Evolutionary conservation across 2,329 filamentous ascomycete species (phyloP).

Genomic region (Alternaria gansuensis): DNA sequence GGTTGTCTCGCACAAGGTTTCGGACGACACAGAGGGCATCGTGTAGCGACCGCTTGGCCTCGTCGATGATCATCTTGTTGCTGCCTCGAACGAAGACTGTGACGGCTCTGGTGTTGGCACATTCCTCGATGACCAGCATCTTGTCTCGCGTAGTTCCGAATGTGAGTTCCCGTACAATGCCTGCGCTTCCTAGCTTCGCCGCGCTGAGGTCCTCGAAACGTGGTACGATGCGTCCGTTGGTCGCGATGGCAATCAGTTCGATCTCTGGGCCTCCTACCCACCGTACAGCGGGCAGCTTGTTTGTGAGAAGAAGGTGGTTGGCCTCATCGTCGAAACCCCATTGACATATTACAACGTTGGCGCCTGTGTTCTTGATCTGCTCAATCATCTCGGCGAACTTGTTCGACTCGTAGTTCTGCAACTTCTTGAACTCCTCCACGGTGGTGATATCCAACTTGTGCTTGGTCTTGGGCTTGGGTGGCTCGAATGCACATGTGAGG

Average conservation of each 20-base stretch:
- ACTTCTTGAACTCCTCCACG: constrained; percentile 97
- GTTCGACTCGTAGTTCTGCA: constrained; percentile 92
- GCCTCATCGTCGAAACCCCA: constrained; percentile 99
- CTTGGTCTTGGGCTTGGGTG: constrained; percentile 99
- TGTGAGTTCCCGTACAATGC: constrained; percentile 90
- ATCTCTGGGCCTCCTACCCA: constrained; percentile 99
- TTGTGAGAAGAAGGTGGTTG: constrained; percentile 95
- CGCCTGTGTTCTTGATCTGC: constrained; percentile 96
- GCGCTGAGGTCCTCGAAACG: constrained; percentile 92
- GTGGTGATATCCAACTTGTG: constrained; percentile 98
- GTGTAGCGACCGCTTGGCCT: constrained; percentile 96
- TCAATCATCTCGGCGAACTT: constrained; percentile 99
- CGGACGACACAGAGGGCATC: constrained; percentile 97
- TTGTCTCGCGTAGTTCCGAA: constrained; percentile 98
- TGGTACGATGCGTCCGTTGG: constrained; percentile 96
- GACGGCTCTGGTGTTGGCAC: constrained; percentile 95
- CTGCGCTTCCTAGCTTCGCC: constrained; percentile 90
- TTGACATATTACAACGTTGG: constrained; percentile 97
- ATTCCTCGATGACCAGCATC: constrained; percentile 99
- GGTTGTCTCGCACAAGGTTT: constrained; percentile 94
- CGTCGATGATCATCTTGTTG: constrained; percentile 99
- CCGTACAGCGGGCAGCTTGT: constrained; percentile 91
- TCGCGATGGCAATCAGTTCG: constrained; percentile 97
- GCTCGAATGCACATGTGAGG: constrained; percentile 96
- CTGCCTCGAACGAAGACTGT: constrained; percentile 96